Conservation (phyloP, 108 stramenopile species). For the Skeletonema potamos region DNA sequence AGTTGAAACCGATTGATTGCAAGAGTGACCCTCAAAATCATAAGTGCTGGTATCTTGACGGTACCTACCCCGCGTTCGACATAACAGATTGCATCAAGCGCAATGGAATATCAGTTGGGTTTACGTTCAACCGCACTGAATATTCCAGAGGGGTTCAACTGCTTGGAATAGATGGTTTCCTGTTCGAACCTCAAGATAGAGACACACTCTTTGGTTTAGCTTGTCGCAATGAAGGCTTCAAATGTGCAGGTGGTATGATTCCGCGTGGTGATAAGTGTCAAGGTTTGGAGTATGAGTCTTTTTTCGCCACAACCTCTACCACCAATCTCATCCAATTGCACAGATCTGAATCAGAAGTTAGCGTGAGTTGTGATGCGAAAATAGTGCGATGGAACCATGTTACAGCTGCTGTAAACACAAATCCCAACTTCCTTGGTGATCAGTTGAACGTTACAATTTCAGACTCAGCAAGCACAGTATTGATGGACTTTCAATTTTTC, state of each 20-base stretch:
- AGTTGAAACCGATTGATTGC: not conserved
- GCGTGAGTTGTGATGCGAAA: not conserved
- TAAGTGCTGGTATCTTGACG: not conserved
- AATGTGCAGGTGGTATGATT: not conserved
- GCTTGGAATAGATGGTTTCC: not conserved
- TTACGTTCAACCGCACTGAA: not conserved
- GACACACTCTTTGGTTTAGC: not conserved
- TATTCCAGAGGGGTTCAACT: not conserved
- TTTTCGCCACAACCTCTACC: not conserved
- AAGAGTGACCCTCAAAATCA: not conserved
- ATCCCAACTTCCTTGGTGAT: not conserved
- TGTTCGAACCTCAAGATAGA: not conserved
- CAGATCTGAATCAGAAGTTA: not conserved
- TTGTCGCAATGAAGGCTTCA: not conserved
- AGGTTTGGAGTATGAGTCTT: not conserved
- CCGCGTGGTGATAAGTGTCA: too few relatives aligned
- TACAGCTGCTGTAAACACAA: not conserved
- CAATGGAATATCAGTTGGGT: not conserved
- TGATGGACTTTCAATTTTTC: not conserved
- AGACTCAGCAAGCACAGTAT: not conserved
- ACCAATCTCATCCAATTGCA: not conserved
- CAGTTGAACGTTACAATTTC: not conserved
- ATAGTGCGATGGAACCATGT: not conserved
- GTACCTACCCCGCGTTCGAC: not conserved
- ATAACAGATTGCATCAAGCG: not conserved